Evolutionary conservation across 495 filamentous ascomycete species (phyloP).

Genomic region (Endocarpon pusillum): DNA sequence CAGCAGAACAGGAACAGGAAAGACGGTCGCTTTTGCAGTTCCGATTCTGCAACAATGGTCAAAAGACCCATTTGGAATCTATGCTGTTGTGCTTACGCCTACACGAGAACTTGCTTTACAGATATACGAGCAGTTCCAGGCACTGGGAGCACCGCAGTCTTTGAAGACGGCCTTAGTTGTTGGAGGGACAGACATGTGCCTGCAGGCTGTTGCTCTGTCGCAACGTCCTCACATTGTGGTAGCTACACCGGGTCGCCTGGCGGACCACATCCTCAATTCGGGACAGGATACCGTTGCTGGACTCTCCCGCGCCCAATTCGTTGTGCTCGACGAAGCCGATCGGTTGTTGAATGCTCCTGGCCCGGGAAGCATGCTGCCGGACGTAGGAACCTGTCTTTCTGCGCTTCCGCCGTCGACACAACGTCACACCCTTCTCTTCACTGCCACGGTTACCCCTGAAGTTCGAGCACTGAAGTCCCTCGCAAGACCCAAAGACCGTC

Average conservation of each 20-base stretch:
- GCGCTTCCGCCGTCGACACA: conserved; percentile 53
- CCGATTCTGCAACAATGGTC: conserved; percentile 91
- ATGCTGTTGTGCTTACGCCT: conserved; percentile 74
- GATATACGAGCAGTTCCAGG: conserved; percentile 88
- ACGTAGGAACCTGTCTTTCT: conserved; percentile 73
- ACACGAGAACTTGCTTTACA: conserved; percentile 90
- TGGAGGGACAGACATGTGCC: conserved; percentile 81
- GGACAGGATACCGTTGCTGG: conserved; percentile 78
- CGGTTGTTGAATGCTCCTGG: conserved; percentile 63
- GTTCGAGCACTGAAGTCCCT: conserved; percentile 65
- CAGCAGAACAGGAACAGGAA: conserved; percentile 90
- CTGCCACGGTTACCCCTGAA: conserved; percentile 87
- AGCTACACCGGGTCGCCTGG: conserved; percentile 83
- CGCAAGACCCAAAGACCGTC: conserved; percentile 45
- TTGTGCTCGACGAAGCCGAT: conserved; percentile 94
- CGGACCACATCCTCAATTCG: conserved; percentile 81
- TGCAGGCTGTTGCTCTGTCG: conserved; percentile 68
- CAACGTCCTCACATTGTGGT: conserved; percentile 80
- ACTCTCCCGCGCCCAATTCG: conserved; percentile 57
- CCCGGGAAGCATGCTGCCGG: conserved; percentile 75
- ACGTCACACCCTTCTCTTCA: conserved; percentile 89
- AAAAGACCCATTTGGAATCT: conserved; percentile 80
- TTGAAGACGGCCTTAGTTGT: conserved; percentile 77
- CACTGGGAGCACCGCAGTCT: conserved; percentile 68
- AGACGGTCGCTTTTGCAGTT: conserved; percentile 91